Percentiles rank a stretch among this genome's conserved stretches.
Conservation (phyloP, 2,329 filamentous ascomycete species). For the Geosmithia flava region DNA sequence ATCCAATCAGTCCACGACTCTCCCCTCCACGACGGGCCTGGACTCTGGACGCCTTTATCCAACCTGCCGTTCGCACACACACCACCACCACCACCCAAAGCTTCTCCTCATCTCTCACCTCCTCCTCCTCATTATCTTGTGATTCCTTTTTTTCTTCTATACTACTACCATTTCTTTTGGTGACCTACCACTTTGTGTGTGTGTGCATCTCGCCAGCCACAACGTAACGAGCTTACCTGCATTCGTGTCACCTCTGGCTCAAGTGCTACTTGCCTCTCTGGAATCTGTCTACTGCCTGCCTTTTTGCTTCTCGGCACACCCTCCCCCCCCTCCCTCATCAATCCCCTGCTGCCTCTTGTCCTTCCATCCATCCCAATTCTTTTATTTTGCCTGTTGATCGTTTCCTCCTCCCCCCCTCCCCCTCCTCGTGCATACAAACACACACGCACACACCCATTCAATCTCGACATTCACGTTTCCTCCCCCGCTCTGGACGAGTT, state of each 20-base stretch:
- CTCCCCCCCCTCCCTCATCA: no score
- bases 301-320: neutral
- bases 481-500: neutral
- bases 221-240: neutral
- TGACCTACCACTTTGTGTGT: no score
- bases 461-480: neutral
- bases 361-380: neutral
- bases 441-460: neutral
- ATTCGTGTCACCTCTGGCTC: neutral
- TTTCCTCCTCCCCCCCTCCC: neutral
- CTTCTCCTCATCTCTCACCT: neutral
- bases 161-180: neutral
- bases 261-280: neutral
- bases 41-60: constrained; percentile 1
- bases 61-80: neutral
- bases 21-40: constrained; percentile 13
- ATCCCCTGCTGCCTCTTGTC: neutral
- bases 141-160: neutral
- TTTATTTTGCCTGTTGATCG: neutral
- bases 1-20: constrained; percentile 15
- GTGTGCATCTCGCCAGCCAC: neutral
- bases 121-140: neutral
- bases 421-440: neutral
- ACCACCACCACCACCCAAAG: neutral
- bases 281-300: neutral